Base-by-base conservation (phyloP, 768 basidiomycete species). In the Suillus cothurnatus region DNA sequence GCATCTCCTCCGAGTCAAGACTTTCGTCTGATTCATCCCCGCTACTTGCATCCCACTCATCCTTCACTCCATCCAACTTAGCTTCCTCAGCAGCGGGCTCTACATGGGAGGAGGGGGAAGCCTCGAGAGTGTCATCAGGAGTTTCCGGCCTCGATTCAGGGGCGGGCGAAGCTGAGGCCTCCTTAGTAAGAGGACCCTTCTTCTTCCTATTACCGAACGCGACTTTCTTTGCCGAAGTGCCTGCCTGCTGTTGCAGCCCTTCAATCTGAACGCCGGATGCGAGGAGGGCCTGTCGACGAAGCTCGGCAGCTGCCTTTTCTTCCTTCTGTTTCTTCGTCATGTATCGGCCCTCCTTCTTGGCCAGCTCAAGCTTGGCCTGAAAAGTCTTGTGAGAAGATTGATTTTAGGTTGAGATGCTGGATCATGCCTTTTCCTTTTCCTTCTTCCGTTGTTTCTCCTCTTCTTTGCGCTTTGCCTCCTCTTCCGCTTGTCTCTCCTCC, bases 301-400 rank as follows among this genome's bases (percentile, higher is more conserved):
- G 87, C 76, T 98, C 96, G 3, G 94, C 95, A 69, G 89, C 91
- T 26, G 92, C 92, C 70, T 85, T 89, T 75, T 98, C 96, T 72
- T 94, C 92, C 77, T 95, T 97, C 76, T 99, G 96, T 78, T 96
- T 97, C 77, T 97, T 95, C n/a, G 97, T 99, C 59, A 99, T 84
- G 31, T 97, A 80, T 55, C 92, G 87, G 28, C 97, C 97, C 79
- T 99, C 96, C 76, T 95, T 97, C 84, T 92, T 94, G 17, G 92
- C 90, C 61, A 91, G 75, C 71, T 97, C 96, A 61, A 88, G 88
- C 78, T 97, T 97, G 53, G 87, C 90, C 95, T 96, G 61, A 58
- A 60, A 53, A 55, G 19, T 34, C n/a, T 12, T 49, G 39, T 61
- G 45, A 65, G 61, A 49, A 34, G 11, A 58, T 55, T 17, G 58